Percentiles rank a stretch among this genome's conserved stretches.
Evolutionary conservation across 1,139 yeast species (phyloP).

Genomic region (Zygosaccharomyces pseudobailii): DNA sequence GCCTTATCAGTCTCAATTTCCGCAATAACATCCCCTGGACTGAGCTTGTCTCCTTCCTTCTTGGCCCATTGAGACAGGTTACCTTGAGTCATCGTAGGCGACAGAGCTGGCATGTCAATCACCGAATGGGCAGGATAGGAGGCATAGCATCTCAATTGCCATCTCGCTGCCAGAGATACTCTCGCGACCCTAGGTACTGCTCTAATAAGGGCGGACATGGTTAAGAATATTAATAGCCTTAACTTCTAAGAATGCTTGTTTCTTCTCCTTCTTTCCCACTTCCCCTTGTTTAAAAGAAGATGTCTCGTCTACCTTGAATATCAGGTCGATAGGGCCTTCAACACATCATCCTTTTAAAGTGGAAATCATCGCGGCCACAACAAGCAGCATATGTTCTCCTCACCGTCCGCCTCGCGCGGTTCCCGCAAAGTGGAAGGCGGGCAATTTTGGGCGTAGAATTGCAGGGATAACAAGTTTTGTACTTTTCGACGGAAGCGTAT

Average conservation of each 20-base stretch:
- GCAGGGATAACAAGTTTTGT: background rate
- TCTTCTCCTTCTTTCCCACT: background rate
- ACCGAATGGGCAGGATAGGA: constrained; percentile 59
- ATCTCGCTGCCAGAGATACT: constrained; percentile 20
- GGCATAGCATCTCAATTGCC: constrained; percentile 29
- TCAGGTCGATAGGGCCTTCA: background rate
- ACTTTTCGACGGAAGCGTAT: background rate
- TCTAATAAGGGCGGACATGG: constrained; percentile 28
- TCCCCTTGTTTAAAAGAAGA: background rate
- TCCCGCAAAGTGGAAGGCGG: background rate
- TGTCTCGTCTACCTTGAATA: background rate
- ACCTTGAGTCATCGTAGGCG: constrained; percentile 98
- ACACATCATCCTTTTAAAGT: constrained; percentile 3
- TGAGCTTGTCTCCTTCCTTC: constrained; percentile 76
- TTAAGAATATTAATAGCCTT: background rate
- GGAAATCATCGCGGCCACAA: constrained; percentile 2
- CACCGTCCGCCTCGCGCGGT: constrained; percentile 1
- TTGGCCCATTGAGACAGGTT: constrained; percentile 85
- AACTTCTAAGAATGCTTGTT: background rate
- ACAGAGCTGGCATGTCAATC: constrained; percentile 76
- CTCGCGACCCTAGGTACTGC: constrained; percentile 27
- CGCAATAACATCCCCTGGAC: constrained; percentile 91
- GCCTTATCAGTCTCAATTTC: constrained; percentile 99
- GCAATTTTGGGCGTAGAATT: background rate
- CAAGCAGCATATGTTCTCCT: background rate